Evolutionary conservation across 805 yeast genomes (phyloP), one percentile per base, ranked within the genome.

Genomic region (Metschnikowia chrysomelidarum): DNA sequence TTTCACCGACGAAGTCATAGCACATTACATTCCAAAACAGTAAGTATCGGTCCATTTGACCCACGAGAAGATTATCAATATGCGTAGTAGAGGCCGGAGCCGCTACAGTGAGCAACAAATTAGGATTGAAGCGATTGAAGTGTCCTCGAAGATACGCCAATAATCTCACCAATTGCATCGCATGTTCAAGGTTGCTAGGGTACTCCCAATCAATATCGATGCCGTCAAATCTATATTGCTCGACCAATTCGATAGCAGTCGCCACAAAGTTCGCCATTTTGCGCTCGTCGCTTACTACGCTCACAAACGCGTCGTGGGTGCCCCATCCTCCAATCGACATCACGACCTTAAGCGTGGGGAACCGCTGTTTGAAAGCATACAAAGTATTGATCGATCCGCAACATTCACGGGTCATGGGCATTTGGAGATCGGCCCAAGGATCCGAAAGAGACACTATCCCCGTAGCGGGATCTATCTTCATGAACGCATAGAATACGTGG

Each of bases 131-230:
- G 40, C 32, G 24, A 37, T 66, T 60, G 36, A 84, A 53, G 20
- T 51, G 65, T 13, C 11, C 20, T 26, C 78, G 65, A 17, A 79
- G 46, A 36, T 41, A 24, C 27, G 49, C 46, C 13, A 82, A 56
- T 24, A 87, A 43, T 4, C 53, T 49, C 1, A 73, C 62, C 42
- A 77, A 69, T 24, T 57, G 52, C 0, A 48, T 30, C 1, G 78
- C 76, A 41, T 84, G 80, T 0, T 54, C 51, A 3, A 53, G 50
- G 26, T 56, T 66, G 6, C 58, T 54, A 0, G 96, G 96, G 51
- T 80, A 91, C 59, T 91, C 98, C 96, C 96, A 91, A 60, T 91
- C 98, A 19, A 91, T 62, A 57, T 93, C 98, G 29, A 91, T 64
- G 0, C 98, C 98, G 56, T 93, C 97, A 51, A 93, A 80, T 0